phyloP scores from a whole-genome alignment of 768 basidiomycete genomes.

The Naematelia aurantialba region DNA sequence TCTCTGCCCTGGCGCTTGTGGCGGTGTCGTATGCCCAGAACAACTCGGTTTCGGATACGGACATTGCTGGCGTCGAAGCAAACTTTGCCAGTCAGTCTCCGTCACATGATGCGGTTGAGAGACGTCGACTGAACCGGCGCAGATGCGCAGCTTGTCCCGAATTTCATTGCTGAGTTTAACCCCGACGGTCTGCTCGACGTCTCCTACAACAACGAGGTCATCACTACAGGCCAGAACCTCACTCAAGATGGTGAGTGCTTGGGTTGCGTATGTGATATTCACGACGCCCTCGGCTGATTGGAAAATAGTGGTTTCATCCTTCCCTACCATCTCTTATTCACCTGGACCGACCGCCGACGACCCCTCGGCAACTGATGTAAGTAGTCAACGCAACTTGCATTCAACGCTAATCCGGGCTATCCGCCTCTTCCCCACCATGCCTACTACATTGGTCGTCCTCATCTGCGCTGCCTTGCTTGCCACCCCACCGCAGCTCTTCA shows the following conservation, averaged over 20 bases:
- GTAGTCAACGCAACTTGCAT: conserved; percentile 4
- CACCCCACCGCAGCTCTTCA: conserved; percentile 52
- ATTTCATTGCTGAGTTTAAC: conserved; percentile 60
- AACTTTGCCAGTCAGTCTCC: conserved; percentile 56
- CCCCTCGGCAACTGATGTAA: conserved; percentile 52
- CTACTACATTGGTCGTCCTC: background rate
- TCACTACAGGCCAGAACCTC: conserved; percentile 61
- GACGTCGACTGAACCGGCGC: background rate
- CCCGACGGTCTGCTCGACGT: conserved; percentile 62
- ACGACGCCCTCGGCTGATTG: conserved; percentile 2
- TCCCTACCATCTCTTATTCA: conserved; percentile 59
- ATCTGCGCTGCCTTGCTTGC: background rate
- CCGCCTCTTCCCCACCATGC: background rate
- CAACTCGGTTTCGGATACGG: conserved; percentile 49
- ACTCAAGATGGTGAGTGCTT: conserved; percentile 57
- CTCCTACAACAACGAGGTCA: conserved; percentile 57
- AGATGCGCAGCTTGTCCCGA: conserved; percentile 58
- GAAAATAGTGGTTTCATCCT: conserved; percentile 58
- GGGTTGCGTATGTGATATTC: background rate
- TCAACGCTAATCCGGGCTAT: background rate
- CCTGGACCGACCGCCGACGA: conserved; percentile 56
- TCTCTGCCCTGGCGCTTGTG: background rate
- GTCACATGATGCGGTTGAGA: background rate
- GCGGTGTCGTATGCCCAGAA: conserved; percentile 51
- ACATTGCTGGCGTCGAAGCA: conserved; percentile 63